These are phyloP conservation scores for Gnaphalium uliginosum DNA, from an alignment of 129 eudicot species.

Conservation along the genomic window DNA sequence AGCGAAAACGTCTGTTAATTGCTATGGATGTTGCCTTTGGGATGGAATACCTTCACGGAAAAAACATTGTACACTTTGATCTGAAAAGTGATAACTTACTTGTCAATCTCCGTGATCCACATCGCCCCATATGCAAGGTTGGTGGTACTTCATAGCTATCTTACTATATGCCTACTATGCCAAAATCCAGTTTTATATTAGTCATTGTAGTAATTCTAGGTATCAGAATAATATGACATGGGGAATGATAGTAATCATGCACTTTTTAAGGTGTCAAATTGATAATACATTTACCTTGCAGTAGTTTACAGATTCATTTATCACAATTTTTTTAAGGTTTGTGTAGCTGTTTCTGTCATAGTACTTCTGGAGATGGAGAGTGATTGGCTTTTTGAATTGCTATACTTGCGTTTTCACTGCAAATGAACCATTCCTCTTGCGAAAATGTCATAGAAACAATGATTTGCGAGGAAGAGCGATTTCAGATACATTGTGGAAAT, in stretches of 20 bases:
- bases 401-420: background rate
- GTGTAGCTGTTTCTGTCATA: background rate
- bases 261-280: slow-evolving; percentile 5
- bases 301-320: slow-evolving; percentile 1
- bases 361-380: background rate
- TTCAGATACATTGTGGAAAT: background rate
- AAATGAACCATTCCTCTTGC: background rate
- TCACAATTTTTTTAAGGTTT: background rate
- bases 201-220: background rate
- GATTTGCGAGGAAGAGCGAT: too few relatives aligned
- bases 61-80: slow-evolving; percentile 87
- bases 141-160: slow-evolving; percentile 23
- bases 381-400: background rate
- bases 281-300: slow-evolving; percentile 6
- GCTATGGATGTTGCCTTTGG: slow-evolving; percentile 99
- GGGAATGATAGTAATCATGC: background rate
- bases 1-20: slow-evolving; percentile 81
- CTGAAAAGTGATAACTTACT: slow-evolving; percentile 89
- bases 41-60: slow-evolving; percentile 94
- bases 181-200: background rate
- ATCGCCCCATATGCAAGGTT: slow-evolving; percentile 97
- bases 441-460: background rate
- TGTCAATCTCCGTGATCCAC: slow-evolving; percentile 96
- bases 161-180: background rate
- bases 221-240: background rate